Evolutionary conservation across 192 early-diverging fungal genomes (phyloP).

Genomic region (Backusella mclennaniae): DNA sequence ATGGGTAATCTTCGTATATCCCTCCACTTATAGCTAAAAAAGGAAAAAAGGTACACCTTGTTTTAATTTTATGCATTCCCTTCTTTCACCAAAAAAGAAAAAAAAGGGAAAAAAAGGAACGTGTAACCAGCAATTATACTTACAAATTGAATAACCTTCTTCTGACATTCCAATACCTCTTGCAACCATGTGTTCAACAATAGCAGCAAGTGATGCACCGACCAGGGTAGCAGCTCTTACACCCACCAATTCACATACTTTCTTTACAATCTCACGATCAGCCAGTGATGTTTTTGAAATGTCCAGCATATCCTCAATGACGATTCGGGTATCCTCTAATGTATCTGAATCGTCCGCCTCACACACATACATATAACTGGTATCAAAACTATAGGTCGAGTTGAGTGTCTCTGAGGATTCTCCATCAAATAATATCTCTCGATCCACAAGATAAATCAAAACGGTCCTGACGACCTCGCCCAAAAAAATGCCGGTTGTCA

Average conservation of each 20-base stretch:
- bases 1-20: slow-evolving; percentile 40
- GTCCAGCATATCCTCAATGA: slow-evolving; percentile 71
- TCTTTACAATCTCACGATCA: slow-evolving; percentile 79
- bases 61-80: neutral
- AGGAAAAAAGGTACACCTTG: neutral
- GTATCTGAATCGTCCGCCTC: slow-evolving; percentile 66
- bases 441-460: slow-evolving; percentile 76
- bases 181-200: slow-evolving; percentile 41
- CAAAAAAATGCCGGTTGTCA: slow-evolving; percentile 91
- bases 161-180: slow-evolving; percentile 31
- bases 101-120: neutral
- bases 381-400: slow-evolving; percentile 68
- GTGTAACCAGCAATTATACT: neutral
- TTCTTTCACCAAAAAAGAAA: neutral
- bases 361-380: slow-evolving; percentile 71
- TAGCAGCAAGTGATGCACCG: slow-evolving; percentile 66
- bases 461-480: slow-evolving; percentile 82
- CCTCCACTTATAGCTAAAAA: slow-evolving; percentile 35
- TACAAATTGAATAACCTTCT: slow-evolving; percentile 35
- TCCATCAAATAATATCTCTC: slow-evolving; percentile 75
- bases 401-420: slow-evolving; percentile 57
- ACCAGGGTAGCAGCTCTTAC: slow-evolving; percentile 76
- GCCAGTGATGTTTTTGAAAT: slow-evolving; percentile 61
- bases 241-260: slow-evolving; percentile 80
- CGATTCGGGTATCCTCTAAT: slow-evolving; percentile 56